phyloP scores from a whole-genome alignment of 192 early-diverging fungal genomes.

The Fimicolochytrium jonesii region DNA sequence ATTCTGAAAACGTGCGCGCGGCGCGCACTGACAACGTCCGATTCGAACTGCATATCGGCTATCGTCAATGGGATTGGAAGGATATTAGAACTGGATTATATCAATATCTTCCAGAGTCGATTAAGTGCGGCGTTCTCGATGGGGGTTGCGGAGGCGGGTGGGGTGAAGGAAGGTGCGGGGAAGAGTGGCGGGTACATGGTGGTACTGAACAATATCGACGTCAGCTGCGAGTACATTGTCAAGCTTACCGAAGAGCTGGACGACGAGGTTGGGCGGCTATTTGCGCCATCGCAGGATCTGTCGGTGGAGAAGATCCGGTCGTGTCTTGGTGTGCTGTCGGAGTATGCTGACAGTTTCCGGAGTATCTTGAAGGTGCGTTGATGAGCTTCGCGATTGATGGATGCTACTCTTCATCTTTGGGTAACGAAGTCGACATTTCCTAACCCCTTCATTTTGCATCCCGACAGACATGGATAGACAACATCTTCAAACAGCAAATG shows the following conservation, averaged over 20 bases:
- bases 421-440: too few species aligned
- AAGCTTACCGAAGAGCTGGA: slow-evolving; percentile 67
- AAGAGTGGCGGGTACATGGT: slow-evolving; percentile 12
- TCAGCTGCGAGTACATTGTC: slow-evolving; percentile 74
- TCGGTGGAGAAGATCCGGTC: slow-evolving; percentile 50
- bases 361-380: slow-evolving; percentile 56
- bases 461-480: slow-evolving; percentile 69
- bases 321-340: slow-evolving; percentile 54
- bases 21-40: slow-evolving; percentile 69
- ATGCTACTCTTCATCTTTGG: background rate
- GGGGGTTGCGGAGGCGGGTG: slow-evolving; percentile 48
- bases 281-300: slow-evolving; percentile 44
- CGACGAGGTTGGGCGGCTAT: slow-evolving; percentile 45
- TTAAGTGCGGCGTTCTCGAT: slow-evolving; percentile 50
- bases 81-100: slow-evolving; percentile 66
- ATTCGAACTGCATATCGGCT: slow-evolving; percentile 63
- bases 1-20: slow-evolving; percentile 73
- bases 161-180: too few species aligned
- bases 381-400: background rate
- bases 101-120: slow-evolving; percentile 58
- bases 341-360: slow-evolving; percentile 59
- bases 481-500: slow-evolving; percentile 72
- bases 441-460: slow-evolving; percentile 17
- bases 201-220: slow-evolving; percentile 81
- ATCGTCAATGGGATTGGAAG: slow-evolving; percentile 64